These are phyloP conservation scores for Coffea canephora DNA, from an alignment of 257 asterid genomes.

Conservation along the genomic window DNA sequence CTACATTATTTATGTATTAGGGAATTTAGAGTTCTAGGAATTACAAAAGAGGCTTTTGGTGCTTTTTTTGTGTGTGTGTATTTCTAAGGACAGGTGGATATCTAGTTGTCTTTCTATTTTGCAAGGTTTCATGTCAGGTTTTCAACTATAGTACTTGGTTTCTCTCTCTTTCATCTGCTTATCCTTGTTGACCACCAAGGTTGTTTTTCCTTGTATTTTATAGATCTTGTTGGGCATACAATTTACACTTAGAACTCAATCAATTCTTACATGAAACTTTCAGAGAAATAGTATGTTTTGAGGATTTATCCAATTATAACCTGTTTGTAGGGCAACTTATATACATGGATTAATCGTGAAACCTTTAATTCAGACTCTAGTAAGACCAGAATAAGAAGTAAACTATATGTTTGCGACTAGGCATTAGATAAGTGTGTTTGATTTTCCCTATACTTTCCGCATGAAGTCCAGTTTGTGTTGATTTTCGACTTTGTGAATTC, in stretches of 20 bases:
- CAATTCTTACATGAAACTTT: background rate
- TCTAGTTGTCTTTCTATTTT: background rate
- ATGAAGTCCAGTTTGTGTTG: background rate
- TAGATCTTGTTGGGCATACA: background rate
- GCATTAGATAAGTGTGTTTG: slow-evolving; percentile 37
- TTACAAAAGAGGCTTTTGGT: background rate
- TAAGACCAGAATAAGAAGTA: slow-evolving; percentile 15
- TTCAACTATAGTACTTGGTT: background rate
- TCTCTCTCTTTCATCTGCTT: background rate
- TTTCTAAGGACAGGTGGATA: background rate
- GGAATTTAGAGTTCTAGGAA: background rate
- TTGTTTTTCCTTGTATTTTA: background rate
- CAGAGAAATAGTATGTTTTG: background rate
- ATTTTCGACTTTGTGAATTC: slow-evolving; percentile 5
- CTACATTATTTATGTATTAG: background rate
- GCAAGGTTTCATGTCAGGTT: background rate
- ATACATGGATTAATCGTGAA: slow-evolving; percentile 4
- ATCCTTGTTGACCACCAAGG: background rate
- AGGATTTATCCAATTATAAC: background rate
- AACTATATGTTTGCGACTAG: slow-evolving; percentile 15
- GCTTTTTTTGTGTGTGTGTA: background rate
- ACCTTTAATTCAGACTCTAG: slow-evolving; percentile 27
- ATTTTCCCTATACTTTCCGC: background rate
- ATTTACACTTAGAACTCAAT: background rate
- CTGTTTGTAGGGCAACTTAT: background rate